These are phyloP conservation scores for Kodamaea lidongshanica DNA, from an alignment of 805 yeast species.

Conservation along the genomic window DNA sequence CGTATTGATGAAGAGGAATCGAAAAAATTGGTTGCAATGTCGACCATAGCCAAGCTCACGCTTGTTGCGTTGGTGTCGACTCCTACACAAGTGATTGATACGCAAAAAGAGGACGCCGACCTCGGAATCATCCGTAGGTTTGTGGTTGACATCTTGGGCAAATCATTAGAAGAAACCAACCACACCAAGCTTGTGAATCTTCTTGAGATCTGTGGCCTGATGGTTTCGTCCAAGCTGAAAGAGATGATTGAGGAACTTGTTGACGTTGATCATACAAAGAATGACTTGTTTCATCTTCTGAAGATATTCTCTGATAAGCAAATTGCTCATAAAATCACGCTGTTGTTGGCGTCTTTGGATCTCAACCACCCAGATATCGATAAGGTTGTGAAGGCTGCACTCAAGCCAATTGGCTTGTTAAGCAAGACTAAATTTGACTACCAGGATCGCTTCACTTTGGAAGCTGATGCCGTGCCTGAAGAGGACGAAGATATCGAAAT, in stretches of 20 bases:
- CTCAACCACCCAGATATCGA: constrained; percentile 65
- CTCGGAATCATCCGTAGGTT: constrained; percentile 69
- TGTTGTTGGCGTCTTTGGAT: constrained; percentile 60
- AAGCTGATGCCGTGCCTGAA: constrained; percentile 46
- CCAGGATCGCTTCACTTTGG: constrained; percentile 52
- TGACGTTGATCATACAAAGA: constrained; percentile 43
- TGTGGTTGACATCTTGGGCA: constrained; percentile 61
- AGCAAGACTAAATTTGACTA: constrained; percentile 52
- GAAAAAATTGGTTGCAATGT: constrained; percentile 49
- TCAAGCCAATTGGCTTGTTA: constrained; percentile 52
- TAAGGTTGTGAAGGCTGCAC: constrained; percentile 49
- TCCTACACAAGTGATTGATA: constrained; percentile 47
- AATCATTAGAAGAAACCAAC: constrained; percentile 49
- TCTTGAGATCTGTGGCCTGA: constrained; percentile 41
- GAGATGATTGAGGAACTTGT: constrained; percentile 39
- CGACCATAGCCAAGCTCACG: constrained; percentile 56
- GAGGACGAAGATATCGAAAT: constrained; percentile 42
- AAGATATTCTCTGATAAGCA: constrained; percentile 64
- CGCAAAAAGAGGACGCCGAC: constrained; percentile 55
- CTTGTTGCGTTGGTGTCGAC: constrained; percentile 60
- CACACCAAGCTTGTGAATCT: constrained; percentile 46
- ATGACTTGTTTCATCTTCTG: constrained; percentile 60
- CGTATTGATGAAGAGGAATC: constrained; percentile 33
- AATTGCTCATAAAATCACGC: constrained; percentile 51
- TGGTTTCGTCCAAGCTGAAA: constrained; percentile 39